Evolutionary conservation across 805 yeast genomes (phyloP), one percentile per base, ranked within the genome.

Genomic region (Sugiyamaella valdiviana): DNA sequence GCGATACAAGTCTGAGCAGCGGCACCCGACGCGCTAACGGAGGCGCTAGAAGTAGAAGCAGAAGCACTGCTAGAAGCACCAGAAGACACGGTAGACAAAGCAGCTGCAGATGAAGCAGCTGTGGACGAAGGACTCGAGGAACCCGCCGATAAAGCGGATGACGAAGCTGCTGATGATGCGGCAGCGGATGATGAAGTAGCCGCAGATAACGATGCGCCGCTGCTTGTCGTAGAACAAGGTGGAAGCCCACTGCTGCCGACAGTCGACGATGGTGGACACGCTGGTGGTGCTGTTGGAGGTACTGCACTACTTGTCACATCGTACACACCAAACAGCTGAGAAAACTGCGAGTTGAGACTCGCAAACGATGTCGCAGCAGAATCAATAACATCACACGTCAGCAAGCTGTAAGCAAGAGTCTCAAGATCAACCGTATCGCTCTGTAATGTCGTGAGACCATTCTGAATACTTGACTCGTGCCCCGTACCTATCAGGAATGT

Each of bases 401-500:
- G 37, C 42, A 56, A 48, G 17, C 17, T 39, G 51, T 48, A 51
- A 16, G 53, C 39, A 42, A 41, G 36, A 40, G 46, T 21, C 35
- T 51, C 60, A 39, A 61, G 50, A 42, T 39, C 51, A 26, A 24
- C 53, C 36, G 63, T 46, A 32, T 56, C 54, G 37, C 36, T 44
- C 36, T 46, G 52, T 23, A 61, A 49, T 23, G 45, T 36, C 47
- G 49, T 42, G 39, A 63, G 46, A 48, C 60, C 63, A n/a, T 46
- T 40, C 40, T 43, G 26, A 44, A 59, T 63, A 43, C 60, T 55
- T 22, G 46, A 3, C 36, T 23, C 39, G 23, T 57, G 59, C 6
- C 58, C 59, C 16, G 52, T 61, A 24, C 52, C 38, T 39, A 24
- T 32, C 46, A 63, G 55, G 52, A 52, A 65, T 26, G 45, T 38